These are phyloP conservation scores for Stagonosporopsis vannaccii DNA, from an alignment of 2,329 filamentous ascomycete genomes.

Conservation along the genomic window DNA sequence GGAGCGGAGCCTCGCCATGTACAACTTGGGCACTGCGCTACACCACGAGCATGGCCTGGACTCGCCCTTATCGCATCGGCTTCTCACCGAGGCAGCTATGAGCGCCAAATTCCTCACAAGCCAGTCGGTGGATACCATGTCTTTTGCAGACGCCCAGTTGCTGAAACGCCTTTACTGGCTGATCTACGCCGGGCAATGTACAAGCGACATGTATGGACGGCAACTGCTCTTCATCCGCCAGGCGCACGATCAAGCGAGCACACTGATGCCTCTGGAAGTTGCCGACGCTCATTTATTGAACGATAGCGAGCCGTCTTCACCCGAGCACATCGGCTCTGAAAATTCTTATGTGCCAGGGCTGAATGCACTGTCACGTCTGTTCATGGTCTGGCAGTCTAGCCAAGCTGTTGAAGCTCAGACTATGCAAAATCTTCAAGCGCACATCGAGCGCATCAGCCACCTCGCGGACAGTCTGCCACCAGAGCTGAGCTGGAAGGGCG, in stretches of 20 bases:
- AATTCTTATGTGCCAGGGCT: conserved; percentile 27
- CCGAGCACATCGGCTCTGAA: neutral
- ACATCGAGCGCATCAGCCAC: conserved; percentile 24
- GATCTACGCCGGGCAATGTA: conserved; percentile 29
- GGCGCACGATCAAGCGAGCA: conserved; percentile 22
- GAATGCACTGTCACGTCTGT: conserved; percentile 28
- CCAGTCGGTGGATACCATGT: conserved; percentile 17
- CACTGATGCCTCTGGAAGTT: conserved; percentile 22
- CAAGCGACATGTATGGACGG: conserved; percentile 28
- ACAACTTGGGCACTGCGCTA: conserved; percentile 28
- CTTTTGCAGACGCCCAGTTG: conserved; percentile 22
- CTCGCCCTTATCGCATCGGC: conserved; percentile 22
- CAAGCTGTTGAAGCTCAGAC: conserved; percentile 22
- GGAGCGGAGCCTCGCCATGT: conserved; percentile 23
- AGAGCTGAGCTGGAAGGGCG: conserved; percentile 22
- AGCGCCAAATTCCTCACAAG: conserved; percentile 26
- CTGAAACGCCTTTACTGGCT: conserved; percentile 32
- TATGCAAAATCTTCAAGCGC: conserved; percentile 25
- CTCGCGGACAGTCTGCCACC: conserved; percentile 20
- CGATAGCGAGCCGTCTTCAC: neutral
- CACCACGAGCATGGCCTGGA: conserved; percentile 25
- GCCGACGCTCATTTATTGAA: conserved; percentile 18
- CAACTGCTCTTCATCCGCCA: conserved; percentile 23
- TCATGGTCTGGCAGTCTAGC: conserved; percentile 31
- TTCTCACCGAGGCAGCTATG: conserved; percentile 19